Conservation (phyloP, 1,284 basidiomycete genomes). For the Microbotryum scabiosae region DNA sequence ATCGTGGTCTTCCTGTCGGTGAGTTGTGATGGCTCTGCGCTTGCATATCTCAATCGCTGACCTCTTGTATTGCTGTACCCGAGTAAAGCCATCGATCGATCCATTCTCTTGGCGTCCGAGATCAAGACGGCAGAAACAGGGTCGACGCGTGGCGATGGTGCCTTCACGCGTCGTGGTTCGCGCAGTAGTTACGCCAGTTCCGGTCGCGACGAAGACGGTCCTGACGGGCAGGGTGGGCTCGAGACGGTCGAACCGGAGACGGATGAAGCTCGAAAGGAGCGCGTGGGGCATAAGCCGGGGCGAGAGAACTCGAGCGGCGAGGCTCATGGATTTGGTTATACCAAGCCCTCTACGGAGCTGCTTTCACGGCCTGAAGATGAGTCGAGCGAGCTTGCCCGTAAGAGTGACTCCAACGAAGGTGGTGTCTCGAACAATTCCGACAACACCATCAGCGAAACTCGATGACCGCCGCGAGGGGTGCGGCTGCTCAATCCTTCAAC, state of each 20-base stretch:
- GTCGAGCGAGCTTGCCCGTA: no score
- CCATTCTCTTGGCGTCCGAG: slow-evolving; percentile 44
- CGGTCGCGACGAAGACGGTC: no score
- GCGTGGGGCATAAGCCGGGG: not conserved
- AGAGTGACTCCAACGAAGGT: no score
- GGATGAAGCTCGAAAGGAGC: not conserved
- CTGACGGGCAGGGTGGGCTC: not conserved
- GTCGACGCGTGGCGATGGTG: not conserved
- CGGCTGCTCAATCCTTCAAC: no score
- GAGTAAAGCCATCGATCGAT: slow-evolving; percentile 72
- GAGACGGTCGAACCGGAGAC: not conserved
- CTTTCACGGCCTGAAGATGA: no score
- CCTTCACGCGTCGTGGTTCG: not conserved
- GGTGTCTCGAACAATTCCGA: no score
- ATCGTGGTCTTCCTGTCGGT: slow-evolving; percentile 58
- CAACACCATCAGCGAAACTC: no score
- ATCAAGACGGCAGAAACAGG: slow-evolving; percentile 9
- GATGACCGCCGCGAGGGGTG: no score
- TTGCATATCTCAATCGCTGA: not conserved
- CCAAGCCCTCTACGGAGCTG: no score
- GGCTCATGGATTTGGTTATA: no score
- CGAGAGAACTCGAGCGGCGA: no score
- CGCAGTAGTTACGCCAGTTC: not conserved
- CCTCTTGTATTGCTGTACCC: slow-evolving; percentile 45
- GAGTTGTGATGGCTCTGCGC: no score